Evolutionary conservation across 2,329 filamentous ascomycete species (phyloP), one percentile per base, ranked within the genome.

Genomic region (Tetracladium maxilliforme): DNA sequence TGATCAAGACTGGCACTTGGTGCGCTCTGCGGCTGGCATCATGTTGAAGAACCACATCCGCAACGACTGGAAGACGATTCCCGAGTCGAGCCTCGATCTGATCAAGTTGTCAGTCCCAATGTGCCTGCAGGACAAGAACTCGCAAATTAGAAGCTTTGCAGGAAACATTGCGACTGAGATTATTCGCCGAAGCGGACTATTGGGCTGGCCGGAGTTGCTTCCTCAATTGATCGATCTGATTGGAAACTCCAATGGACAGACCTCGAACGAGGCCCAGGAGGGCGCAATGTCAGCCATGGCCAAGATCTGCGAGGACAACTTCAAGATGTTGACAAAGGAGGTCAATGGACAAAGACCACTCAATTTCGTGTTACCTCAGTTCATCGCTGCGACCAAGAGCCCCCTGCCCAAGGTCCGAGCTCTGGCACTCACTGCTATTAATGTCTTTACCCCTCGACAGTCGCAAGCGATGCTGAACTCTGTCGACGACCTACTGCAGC

Each of bases 271-370:
- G 43, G 74, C 77, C 9, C 84, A 94, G 45, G 87, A 98, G 48
- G 86, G 86, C 32, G 86, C 83, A 38, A 93, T 95, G 79, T 72
- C 80, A 24, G 86, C 90, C 23, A 62, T 98, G 50, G 61, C 78
- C 47, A 95, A 95, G 60, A 86, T 98, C 33, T 98, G 90, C 52
- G 90, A 98, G 52, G 90, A 98, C 54, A 94, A 92, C 54, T 75
- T 71, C 43, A 83, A 79, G 45, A 64, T 82, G 30, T 60, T 98
- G 27, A 83, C 92, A 51, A 74, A 76, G 40, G 82, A 93, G 35
- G 82, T 92, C 47, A 74, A 84, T 43, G 83, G 84, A 32, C 77
- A 94, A 50, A 69, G 84, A 29, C 90, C 90, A 3, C 68, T 95
- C 31, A 78, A 79, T 46, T 77, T 84, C 40, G 71, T 98, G 22